Conservation (phyloP, 371 early-diverging fungal genomes). For the Mortierella polycephala region DNA sequence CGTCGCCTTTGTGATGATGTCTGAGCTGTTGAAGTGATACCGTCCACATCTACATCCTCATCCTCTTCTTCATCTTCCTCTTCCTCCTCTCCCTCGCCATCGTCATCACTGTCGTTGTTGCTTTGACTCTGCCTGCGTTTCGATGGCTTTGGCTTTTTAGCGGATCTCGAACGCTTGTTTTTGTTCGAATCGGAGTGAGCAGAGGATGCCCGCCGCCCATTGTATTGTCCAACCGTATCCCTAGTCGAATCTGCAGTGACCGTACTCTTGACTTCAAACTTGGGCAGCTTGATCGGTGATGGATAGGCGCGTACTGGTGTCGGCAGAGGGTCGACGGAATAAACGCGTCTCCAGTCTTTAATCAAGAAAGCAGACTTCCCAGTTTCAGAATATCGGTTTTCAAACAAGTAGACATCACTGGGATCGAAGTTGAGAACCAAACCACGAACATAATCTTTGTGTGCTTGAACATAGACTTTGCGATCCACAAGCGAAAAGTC, state of each 20-base stretch:
- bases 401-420: conserved; percentile 63
- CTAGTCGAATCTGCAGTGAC: conserved; percentile 19
- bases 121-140: conserved; percentile 28
- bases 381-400: conserved; percentile 56
- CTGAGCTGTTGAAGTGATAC: conserved; percentile 34
- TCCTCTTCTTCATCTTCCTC: conserved; percentile 42
- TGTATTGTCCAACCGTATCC: conserved; percentile 29
- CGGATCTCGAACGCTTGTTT: conserved; percentile 24
- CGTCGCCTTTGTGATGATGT: conserved; percentile 32
- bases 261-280: conserved; percentile 34
- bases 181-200: conserved; percentile 19
- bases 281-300: conserved; percentile 36
- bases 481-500: conserved; percentile 58
- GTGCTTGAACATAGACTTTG: conserved; percentile 60
- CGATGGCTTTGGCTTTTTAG: conserved; percentile 24
- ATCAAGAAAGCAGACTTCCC: conserved; percentile 51
- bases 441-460: conserved; percentile 58
- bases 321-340: conserved; percentile 39
- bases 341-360: conserved; percentile 55
- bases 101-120: conserved; percentile 21
- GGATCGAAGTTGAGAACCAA: conserved; percentile 56
- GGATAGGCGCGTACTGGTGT: conserved; percentile 42
- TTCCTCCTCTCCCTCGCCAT: conserved; percentile 29
- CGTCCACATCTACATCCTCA: conserved; percentile 42
- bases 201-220: conserved; percentile 40